Conservation (phyloP, 1,284 basidiomycete species). For the Boletus albobrunnescens region DNA sequence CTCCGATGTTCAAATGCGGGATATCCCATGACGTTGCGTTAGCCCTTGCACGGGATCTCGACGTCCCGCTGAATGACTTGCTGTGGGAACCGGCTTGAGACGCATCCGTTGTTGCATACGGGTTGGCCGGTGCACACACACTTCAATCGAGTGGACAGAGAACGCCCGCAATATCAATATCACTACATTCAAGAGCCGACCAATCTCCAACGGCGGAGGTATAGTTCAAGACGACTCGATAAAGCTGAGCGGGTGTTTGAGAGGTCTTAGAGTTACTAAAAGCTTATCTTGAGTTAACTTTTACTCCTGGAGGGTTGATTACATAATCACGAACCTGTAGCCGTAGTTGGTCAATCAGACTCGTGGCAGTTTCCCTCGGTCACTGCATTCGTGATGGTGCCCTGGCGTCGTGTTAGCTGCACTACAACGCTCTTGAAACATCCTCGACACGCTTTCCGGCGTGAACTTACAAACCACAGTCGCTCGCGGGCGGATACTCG, state of each 20-base stretch:
- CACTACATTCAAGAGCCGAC: no score
- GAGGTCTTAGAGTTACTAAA: neutral
- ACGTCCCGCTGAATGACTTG: constrained; percentile 60
- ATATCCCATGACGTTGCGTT: constrained; percentile 65
- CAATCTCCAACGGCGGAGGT: no score
- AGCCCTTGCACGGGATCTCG: constrained; percentile 58
- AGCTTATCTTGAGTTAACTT: neutral
- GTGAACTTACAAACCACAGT: no score
- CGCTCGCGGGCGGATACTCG: no score
- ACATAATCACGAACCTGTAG: neutral
- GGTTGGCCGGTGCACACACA: neutral
- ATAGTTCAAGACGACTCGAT: no score
- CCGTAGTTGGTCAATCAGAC: neutral
- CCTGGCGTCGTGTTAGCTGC: neutral
- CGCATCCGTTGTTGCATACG: neutral
- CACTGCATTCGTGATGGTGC: constrained; percentile 9
- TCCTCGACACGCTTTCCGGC: neutral
- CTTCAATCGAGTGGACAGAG: neutral
- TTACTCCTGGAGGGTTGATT: neutral
- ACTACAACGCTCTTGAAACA: neutral
- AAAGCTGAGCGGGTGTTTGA: neutral
- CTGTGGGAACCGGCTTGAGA: constrained; percentile 58
- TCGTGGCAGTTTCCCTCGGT: neutral
- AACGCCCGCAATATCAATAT: neutral
- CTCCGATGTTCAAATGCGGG: constrained; percentile 71